phyloP scores from a whole-genome alignment of 75 land plant genomes.

The Adiantum capillusveneris region DNA sequence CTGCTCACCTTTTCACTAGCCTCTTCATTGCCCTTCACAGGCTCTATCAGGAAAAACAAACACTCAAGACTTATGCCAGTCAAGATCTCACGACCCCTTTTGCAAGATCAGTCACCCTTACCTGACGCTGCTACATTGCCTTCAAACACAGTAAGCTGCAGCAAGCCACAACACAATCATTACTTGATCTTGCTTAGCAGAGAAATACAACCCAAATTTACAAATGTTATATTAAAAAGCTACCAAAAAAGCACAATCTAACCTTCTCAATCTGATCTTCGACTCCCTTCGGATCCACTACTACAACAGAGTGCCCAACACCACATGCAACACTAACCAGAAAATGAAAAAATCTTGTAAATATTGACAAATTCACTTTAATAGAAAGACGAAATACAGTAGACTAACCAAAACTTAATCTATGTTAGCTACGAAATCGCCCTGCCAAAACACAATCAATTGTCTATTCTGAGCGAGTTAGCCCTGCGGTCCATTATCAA shows the following conservation, averaged over 20 bases:
- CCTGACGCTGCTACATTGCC: too few species aligned
- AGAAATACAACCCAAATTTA: neutral
- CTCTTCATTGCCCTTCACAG: constrained; percentile 23
- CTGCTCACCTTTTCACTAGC: neutral
- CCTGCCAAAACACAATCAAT: too few species aligned
- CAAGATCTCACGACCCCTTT: too few species aligned
- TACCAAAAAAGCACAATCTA: constrained; percentile 1
- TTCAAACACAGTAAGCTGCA: too few species aligned
- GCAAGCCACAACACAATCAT: too few species aligned
- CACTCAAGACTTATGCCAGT: neutral
- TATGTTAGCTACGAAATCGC: too few species aligned
- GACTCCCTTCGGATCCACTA: constrained; percentile 56
- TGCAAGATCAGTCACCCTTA: too few species aligned
- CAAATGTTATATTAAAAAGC: neutral
- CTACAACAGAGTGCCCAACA: constrained; percentile 57
- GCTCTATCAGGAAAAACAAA: constrained; percentile 22
- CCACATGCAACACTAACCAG: constrained; percentile 98
- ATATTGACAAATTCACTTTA: neutral
- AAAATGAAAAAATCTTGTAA: constrained; percentile 7
- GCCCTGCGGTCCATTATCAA: too few species aligned
- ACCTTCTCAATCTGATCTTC: constrained; percentile 86
- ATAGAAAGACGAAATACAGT: too few species aligned
- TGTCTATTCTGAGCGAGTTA: too few species aligned
- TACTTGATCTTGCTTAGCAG: too few species aligned
- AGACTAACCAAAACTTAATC: too few species aligned